These are phyloP conservation scores for Colletotrichum cordylinicola DNA, from an alignment of 2,329 filamentous ascomycete species.

Conservation along the genomic window DNA sequence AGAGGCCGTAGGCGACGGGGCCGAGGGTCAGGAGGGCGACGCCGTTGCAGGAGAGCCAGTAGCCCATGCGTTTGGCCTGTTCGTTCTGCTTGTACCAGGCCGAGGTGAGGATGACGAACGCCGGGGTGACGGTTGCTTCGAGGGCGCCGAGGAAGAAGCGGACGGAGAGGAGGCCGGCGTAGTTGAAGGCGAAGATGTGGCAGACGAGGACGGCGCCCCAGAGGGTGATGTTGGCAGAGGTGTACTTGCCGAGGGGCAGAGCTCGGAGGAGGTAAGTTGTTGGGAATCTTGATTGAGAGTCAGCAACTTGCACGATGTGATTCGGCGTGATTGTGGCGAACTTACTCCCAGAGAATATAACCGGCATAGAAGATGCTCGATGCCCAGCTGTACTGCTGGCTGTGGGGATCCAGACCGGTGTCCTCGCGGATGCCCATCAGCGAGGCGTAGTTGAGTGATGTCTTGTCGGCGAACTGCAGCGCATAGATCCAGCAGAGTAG, in stretches of 20 bases:
- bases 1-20: slow-evolving; percentile 27
- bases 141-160: slow-evolving; percentile 29
- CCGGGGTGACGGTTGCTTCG: slow-evolving; percentile 29
- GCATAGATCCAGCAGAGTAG: slow-evolving; percentile 18
- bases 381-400: slow-evolving; percentile 25
- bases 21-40: slow-evolving; percentile 24
- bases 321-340: neutral
- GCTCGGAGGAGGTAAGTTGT: slow-evolving; percentile 37
- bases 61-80: slow-evolving; percentile 33
- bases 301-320: neutral
- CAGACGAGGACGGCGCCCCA: slow-evolving; percentile 42
- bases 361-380: slow-evolving; percentile 27
- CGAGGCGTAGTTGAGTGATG: slow-evolving; percentile 19
- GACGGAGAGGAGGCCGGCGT: slow-evolving; percentile 25
- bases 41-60: slow-evolving; percentile 27
- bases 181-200: slow-evolving; percentile 25
- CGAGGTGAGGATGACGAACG: slow-evolving; percentile 28
- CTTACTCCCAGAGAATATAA: slow-evolving; percentile 27
- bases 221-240: slow-evolving; percentile 39
- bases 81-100: slow-evolving; percentile 35
- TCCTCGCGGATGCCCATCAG: slow-evolving; percentile 23
- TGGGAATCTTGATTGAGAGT: slow-evolving; percentile 31
- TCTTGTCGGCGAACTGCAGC: slow-evolving; percentile 17
- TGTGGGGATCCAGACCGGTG: slow-evolving; percentile 10
- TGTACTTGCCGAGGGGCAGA: slow-evolving; percentile 39